These are phyloP conservation scores for Cenchrus purpureus DNA, from an alignment of 176 grass and related monocot genomes.

Conservation along the genomic window DNA sequence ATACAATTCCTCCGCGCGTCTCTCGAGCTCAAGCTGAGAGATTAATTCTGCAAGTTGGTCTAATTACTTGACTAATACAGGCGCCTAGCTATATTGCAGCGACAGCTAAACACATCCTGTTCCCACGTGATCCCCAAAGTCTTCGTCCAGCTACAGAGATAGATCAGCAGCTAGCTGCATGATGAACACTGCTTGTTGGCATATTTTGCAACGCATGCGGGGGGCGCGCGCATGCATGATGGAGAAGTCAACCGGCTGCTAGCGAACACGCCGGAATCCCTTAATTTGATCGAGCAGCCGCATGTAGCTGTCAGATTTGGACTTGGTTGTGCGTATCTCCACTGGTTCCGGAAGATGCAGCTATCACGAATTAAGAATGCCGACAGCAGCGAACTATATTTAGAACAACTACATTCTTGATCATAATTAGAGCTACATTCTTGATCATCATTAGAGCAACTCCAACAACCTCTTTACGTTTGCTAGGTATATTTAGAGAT, in stretches of 20 bases:
- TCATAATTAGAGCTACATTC: background rate
- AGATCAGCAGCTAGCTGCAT: background rate
- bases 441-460: background rate
- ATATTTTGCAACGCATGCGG: background rate
- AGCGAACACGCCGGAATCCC: no score
- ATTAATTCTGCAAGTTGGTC: background rate
- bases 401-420: background rate
- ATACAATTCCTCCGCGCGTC: background rate
- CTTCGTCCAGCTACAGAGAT: background rate
- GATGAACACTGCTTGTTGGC: background rate
- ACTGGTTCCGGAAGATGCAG: background rate
- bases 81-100: background rate
- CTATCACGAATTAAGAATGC: background rate
- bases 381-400: no score
- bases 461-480: no score
- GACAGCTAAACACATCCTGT: background rate
- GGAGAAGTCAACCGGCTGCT: background rate
- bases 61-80: background rate
- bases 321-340: conserved; percentile 9
- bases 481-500: no score
- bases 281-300: no score
- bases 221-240: background rate
- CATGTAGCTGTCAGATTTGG: background rate
- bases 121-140: background rate
- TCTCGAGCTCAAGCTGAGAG: background rate